Base-by-base conservation (phyloP, 805 yeast species). In the Metschnikowia continentalis region DNA sequence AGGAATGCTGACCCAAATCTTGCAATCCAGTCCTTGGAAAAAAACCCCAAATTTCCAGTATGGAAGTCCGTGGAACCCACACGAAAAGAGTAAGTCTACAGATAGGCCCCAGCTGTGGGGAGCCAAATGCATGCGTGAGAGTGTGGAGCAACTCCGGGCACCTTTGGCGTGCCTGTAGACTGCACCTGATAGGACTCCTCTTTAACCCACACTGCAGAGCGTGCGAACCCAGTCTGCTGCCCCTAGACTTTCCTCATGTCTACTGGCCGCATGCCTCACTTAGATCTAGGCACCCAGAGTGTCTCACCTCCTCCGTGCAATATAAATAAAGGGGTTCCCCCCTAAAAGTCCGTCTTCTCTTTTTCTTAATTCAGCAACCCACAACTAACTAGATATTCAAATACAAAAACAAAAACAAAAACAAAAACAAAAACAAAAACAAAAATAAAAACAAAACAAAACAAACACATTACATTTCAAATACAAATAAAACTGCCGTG, bases 91-190 rank as follows among this genome's bases (percentile, higher is more conserved):
- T 5, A 39, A 22, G 32, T 23, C 19, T 23, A 8, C 3, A 20
- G 32, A 8, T 39, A n/a, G 17, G 8, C 15, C 20, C 15, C 32
- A 2, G 30, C 15, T 23, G 43, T 26, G 43, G 43, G 43, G 43
- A 15, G 33, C 19, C 17, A 11, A 11, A 32, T 23, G 43, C 43
- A 15, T 40, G 20, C 35, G 32, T 20, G 35, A 26, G 15, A 26
- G n/a, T 40, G 35, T 40, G 33, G 35, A 23, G 42, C 35, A 26
- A 15, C 43, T 32, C 42, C 19, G 32, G 15, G 42, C 43, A 40
- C 23, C 32, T 22, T n/a, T 39, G 32, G 30, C 42, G 42, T 39
- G 32, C 43, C 43, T 40, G 43, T 40, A 40, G 33, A 30, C 35
- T 26, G 43, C 43, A 40, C 43, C 43, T 30, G 33, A 23, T 40